Conservation (phyloP, 257 asterid genomes). For the Eustoma russellianum region DNA sequence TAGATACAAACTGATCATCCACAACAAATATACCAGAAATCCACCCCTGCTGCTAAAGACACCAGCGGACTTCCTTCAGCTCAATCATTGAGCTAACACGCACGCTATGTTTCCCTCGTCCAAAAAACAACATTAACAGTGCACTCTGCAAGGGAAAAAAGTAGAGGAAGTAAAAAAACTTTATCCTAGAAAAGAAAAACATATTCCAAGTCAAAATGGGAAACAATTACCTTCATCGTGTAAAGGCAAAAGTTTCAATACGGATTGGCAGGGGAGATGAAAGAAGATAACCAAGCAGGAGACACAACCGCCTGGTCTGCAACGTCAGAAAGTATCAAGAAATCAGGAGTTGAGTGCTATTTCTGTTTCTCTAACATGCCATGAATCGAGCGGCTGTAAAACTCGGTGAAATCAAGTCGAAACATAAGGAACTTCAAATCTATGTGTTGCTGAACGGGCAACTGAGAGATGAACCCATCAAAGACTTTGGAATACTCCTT, state of each 20-base stretch:
- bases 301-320: not conserved
- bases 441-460: conserved; percentile 81
- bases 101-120: not conserved
- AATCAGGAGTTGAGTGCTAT: conserved; percentile 15
- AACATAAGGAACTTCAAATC: conserved; percentile 92
- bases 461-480: conserved; percentile 78
- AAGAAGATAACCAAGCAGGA: not conserved
- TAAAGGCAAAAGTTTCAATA: conserved; percentile 11
- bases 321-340: not conserved
- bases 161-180: conserved; percentile 10
- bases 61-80: conserved; percentile 29
- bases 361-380: conserved; percentile 40
- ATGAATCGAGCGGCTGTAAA: conserved; percentile 60
- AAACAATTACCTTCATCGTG: not conserved
- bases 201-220: not conserved
- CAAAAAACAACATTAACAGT: conserved; percentile 9
- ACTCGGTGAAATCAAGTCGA: conserved; percentile 88
- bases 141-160: conserved; percentile 28
- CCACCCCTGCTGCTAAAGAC: conserved; percentile 11
- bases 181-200: not conserved
- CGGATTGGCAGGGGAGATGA: conserved; percentile 6
- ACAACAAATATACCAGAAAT: conserved; percentile 16
- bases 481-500: conserved; percentile 78
- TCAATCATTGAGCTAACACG: conserved; percentile 22
- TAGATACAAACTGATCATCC: conserved; percentile 9